phyloP scores from a whole-genome alignment of 2,329 filamentous ascomycete species.

The Stachybotrys chartarum region DNA sequence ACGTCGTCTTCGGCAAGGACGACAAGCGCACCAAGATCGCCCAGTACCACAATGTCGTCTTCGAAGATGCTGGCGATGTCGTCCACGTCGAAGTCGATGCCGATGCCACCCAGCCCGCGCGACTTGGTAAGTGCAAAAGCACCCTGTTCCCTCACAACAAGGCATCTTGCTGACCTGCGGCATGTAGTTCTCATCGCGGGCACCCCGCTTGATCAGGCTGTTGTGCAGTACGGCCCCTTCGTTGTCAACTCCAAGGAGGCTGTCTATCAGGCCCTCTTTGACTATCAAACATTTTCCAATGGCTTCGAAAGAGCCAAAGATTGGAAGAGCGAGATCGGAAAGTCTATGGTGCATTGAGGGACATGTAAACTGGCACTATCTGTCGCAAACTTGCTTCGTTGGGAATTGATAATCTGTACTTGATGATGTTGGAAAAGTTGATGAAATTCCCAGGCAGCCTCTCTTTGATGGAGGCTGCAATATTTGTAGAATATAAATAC shows the following conservation, averaged over 20 bases:
- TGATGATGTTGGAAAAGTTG: no score
- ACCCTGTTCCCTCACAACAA: not conserved
- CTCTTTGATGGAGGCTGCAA: no score
- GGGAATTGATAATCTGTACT: no score
- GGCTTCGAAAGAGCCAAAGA: slow-evolving; percentile 73
- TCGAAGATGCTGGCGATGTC: slow-evolving; percentile 70
- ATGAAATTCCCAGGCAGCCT: no score
- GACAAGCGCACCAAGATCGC: slow-evolving; percentile 45
- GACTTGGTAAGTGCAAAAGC: slow-evolving; percentile 33
- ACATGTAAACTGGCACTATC: not conserved
- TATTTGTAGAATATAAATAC: no score
- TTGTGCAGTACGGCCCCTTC: slow-evolving; percentile 81
- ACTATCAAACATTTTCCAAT: slow-evolving; percentile 66
- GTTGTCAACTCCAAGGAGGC: slow-evolving; percentile 67
- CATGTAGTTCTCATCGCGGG: slow-evolving; percentile 63
- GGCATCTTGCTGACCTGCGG: not conserved
- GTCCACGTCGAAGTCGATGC: slow-evolving; percentile 64
- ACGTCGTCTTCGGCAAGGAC: slow-evolving; percentile 53
- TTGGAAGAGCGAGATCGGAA: slow-evolving; percentile 84
- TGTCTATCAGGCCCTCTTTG: slow-evolving; percentile 68
- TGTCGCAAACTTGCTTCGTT: no score
- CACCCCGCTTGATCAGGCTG: slow-evolving; percentile 69
- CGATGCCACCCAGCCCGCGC: slow-evolving; percentile 49
- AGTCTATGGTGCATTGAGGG: slow-evolving; percentile 50
- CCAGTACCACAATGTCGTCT: slow-evolving; percentile 84